A percentile compares a stretch with the other conserved stretches of the same genome.
Conservation (phyloP, 176 grass and related monocot genomes). For the Zea mays region Zm-B73-REFERENCE-NAM-5.0 NC_050098.1:163424001-163424500, state of each 20-base stretch:
- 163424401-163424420: constrained; percentile 87
- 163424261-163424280: constrained; percentile 49
- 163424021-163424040: constrained; percentile 27
- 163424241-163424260: constrained; percentile 77
- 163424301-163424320: constrained; percentile 85
- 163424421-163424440: constrained; percentile 35
- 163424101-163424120: constrained; percentile 88
- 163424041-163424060: constrained; percentile 86
- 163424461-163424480: background rate
- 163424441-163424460: background rate
- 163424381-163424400: constrained; percentile 71
- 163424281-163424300: constrained; percentile 76
- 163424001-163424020: background rate
- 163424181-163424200: constrained; percentile 93
- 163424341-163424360: constrained; percentile 54
- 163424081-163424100: constrained; percentile 79
- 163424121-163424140: constrained; percentile 90
- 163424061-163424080: constrained; percentile 82
- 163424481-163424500: constrained; percentile 21
- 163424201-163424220: constrained; percentile 80
- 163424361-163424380: constrained; percentile 23
- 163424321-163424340: constrained; percentile 78
- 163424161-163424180: constrained; percentile 98
- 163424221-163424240: constrained; percentile 78
- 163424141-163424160: constrained; percentile 86